Conservation (phyloP, 257 asterid species). For the Nicotiana sylvestris region DNA sequence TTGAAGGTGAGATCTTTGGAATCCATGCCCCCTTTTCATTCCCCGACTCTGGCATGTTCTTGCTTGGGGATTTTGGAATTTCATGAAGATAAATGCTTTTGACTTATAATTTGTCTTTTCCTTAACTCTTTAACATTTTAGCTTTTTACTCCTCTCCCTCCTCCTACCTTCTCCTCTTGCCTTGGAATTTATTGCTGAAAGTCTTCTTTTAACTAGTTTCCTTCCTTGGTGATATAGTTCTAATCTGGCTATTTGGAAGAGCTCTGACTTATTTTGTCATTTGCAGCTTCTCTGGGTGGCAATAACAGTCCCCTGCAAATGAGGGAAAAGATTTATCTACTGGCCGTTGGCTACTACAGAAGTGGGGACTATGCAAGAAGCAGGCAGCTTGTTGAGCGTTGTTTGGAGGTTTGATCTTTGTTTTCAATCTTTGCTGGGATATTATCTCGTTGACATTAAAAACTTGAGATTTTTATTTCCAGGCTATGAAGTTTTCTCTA, state of each 20-base stretch:
- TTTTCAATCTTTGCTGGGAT: background rate
- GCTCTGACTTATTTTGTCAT: slow-evolving; percentile 20
- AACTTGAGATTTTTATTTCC: background rate
- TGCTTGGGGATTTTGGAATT: background rate
- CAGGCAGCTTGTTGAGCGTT: slow-evolving; percentile 72
- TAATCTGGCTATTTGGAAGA: background rate
- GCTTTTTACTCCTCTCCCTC: background rate
- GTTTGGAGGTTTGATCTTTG: slow-evolving; percentile 59
- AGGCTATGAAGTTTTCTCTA: background rate
- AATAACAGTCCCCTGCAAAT: slow-evolving; percentile 41
- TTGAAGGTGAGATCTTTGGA: slow-evolving; percentile 57
- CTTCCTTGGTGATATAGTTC: background rate
- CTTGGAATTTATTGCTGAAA: background rate
- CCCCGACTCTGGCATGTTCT: background rate
- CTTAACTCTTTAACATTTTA: background rate
- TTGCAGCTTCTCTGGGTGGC: slow-evolving; percentile 69
- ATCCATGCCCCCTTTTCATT: background rate
- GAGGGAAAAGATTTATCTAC: slow-evolving; percentile 75
- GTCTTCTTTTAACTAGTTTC: background rate
- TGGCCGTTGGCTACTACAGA: slow-evolving; percentile 81
- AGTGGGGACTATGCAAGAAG: slow-evolving; percentile 74
- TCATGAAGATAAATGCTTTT: too few relatives aligned
- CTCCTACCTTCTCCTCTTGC: background rate
- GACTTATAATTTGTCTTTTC: background rate
- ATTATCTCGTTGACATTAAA: background rate